phyloP scores from a whole-genome alignment of 169 alveolate species.

The Cryptosporidium andersoni region DNA sequence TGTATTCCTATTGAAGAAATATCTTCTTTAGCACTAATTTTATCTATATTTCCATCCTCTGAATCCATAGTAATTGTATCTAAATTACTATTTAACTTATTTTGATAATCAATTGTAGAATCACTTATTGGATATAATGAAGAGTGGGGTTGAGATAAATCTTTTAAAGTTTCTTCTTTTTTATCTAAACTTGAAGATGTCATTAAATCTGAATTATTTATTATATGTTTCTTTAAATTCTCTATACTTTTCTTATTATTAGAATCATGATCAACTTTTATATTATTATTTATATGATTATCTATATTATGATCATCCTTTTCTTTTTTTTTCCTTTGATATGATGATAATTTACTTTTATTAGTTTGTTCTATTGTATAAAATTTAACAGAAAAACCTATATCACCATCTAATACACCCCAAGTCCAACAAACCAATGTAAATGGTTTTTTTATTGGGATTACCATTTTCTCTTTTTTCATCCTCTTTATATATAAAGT shows the following conservation, averaged over 20 bases:
- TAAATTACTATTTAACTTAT: not conserved
- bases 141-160: not conserved
- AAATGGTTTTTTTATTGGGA: constrained; percentile 36
- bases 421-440: constrained; percentile 65
- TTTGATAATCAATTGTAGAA: not conserved
- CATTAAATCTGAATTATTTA: not conserved
- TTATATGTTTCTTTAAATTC: not conserved
- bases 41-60: no score
- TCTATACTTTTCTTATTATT: not conserved
- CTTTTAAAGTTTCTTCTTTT: not conserved
- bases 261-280: not conserved
- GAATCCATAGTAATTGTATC: no score
- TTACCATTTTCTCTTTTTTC: constrained; percentile 53
- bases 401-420: constrained; percentile 70
- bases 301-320: not conserved
- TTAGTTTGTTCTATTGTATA: constrained; percentile 11
- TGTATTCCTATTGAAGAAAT: no score
- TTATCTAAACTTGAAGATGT: not conserved
- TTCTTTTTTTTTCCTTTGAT: not conserved
- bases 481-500: constrained; percentile 66
- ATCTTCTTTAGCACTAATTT: no score
- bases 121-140: not conserved
- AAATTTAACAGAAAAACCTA: constrained; percentile 39
- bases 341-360: not conserved
- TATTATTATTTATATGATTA: not conserved